Base-by-base conservation (phyloP, 345 rosid genomes). In the Pseudoturritis turrita region DNA sequence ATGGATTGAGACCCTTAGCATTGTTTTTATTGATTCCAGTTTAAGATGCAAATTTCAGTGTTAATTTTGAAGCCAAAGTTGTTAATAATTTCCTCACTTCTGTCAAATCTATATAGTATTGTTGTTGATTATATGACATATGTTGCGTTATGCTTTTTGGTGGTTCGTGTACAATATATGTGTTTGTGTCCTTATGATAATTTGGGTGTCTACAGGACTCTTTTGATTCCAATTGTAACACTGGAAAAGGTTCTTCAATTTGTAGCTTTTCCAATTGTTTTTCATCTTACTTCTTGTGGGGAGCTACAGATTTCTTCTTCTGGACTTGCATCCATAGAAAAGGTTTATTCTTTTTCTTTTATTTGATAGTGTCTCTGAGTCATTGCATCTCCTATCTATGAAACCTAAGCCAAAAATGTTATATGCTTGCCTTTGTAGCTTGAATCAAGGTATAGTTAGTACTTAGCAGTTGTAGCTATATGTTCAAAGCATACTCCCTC, bases 231-330 rank as follows among this genome's bases (percentile, higher is more conserved):
- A 41, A 43, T 13, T 53, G 70, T 41, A 18, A 43, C 7, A 45
- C 23, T 47, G 22, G 0, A 12, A 46, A 29, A 7, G 40, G 17
- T 60, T 13, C 14, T 69, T 7, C 19, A 4, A 58, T 35, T 70
- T 58, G 19, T 56, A n/a, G 23, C 21, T 13, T 43, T 44, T 33
- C 26, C 43, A 17, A 11, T 7, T 56, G 15, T 22, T 7, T 58
- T 55, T 72, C 28, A 3, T 68, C 22, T 13, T 49, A 64, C 5
- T 64, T 64, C 33, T 64, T 46, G 58, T 65, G n/a, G 17, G 55
- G 17, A 28, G 68, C 17, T 7, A 22, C 2, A 22, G 17, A 17
- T 56, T 45, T 13, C 22, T 25, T 70, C 58, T 60, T 63, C 13
- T 53, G 17, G 56, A 44, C 35, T 26, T 39, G 58, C 1, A 36